Evolutionary conservation across 148 eudicot genomes (phyloP), one percentile per base, ranked within the genome.

Genomic region (Camellia japonica): DNA sequence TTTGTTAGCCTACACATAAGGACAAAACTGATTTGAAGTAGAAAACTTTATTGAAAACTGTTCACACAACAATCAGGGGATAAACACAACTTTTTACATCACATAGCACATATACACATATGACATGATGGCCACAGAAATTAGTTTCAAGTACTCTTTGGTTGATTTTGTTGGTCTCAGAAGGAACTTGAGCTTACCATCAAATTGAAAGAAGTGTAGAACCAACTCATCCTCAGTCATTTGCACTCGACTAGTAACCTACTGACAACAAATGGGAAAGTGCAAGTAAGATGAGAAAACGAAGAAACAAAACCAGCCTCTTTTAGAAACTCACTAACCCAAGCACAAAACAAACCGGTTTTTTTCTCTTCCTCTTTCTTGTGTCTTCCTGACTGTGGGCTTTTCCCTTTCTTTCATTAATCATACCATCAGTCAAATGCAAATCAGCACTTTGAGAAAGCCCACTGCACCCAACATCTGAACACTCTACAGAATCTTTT

Each of bases 171-270:
- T 16, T 71, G 41, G 46, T 46, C 74, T 41, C 2, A 12, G n/a
- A 15, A 54, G 5, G 11, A 52, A 54, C 64, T 52, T 67, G 46
- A 59, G 68, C 82, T 85, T 92, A 93, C 98, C 99, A 82, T 96
- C 99, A 77, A 96, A 88, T 81, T 93, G 97, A 85, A 91, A 92
- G 90, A 93, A 96, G 84, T 93, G 93, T 74, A 96, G 68, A 76
- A 92, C 86, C 83, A 96, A 71, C 43, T 93, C 98, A 91, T 96
- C 98, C 80, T 88, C 93, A 19, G 89, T 86, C 99, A 96, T 92
- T 77, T 91, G 90, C 85, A 89, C 94, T 51, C 95, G 90, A 82
- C 84, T 92, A 58, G 79, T 72, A 23, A 84, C 76, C 98, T 92
- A 89, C 73, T 23, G 64, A 76, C 64, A 71, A 47, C 47, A 65